Base-by-base conservation (phyloP, 441 rosid species). In the Melastoma candidum region DNA sequence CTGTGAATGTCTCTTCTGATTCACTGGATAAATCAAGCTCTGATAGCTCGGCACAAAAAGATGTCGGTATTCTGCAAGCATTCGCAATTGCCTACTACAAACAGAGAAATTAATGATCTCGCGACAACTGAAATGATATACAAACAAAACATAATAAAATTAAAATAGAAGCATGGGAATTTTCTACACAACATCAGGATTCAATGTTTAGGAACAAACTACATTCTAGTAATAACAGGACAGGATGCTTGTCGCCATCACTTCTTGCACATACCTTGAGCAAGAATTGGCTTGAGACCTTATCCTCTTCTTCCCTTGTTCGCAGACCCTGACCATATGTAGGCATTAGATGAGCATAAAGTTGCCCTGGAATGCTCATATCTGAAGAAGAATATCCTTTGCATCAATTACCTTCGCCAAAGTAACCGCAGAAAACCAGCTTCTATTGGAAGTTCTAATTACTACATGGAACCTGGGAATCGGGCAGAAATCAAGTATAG, bases 271-370 rank as follows among this genome's bases (percentile, higher is more conserved):
- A 68, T 14, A 86, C 97, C 97, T 77, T 74, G 53, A 93, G 75
- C 50, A 88, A 53, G 51, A 77, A 43, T 55, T 68, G 66, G 72
- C 98, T 93, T 69, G 98, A 80, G 56, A 93, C 68, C 48, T 72
- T 71, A 56, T 92, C 97, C 74, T 88, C 97, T 61, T 85, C 80
- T 65, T 84, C 95, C 58, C 90, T 75, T 56, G 60, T 79, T 58
- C 98, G 71, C 71, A 78, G 48, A 49, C 84, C 85, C 97, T 88
- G 56, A 25, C 56, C 57, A 36, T 57, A 59, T 60, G 45, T 14
- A 48, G 22, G 12, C 32, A 57, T 48, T 29, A 47, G 25, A 45
- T 12, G 39, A 63, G 12, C 54, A 13, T 4, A 32, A 32, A 4
- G 41, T 32, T 6, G 41, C 41, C 41, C 41, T 32, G 36, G 36